A percentile compares a stretch with the other conserved stretches of the same genome.
phyloP scores from a whole-genome alignment of 1,284 basidiomycete genomes.

The Fistulinella cinereoalba region DNA sequence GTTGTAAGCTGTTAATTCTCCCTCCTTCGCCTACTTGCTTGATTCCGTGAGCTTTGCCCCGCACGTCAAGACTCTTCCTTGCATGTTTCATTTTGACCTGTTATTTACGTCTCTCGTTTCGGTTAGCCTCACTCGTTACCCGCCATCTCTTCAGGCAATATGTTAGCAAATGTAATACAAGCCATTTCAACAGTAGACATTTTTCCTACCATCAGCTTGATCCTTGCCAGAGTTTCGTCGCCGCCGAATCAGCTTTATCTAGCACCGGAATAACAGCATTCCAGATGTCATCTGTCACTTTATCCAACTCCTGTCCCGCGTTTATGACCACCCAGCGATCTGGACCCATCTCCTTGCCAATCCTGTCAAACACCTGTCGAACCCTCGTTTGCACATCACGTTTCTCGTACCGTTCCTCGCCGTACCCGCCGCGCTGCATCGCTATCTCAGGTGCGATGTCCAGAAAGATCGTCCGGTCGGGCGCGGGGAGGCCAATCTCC shows the following conservation, averaged over 20 bases:
- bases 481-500: slow-evolving; percentile 83
- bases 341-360: slow-evolving; percentile 53
- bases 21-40: slow-evolving; percentile 11
- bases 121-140: slow-evolving; percentile 20
- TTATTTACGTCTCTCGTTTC: slow-evolving; percentile 14
- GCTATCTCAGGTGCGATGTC: slow-evolving; percentile 77
- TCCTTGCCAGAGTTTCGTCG: slow-evolving; percentile 45
- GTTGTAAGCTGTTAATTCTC: slow-evolving; percentile 13
- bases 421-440: slow-evolving; percentile 79
- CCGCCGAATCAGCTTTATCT: slow-evolving; percentile 35
- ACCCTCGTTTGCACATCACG: slow-evolving; percentile 74
- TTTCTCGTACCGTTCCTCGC: slow-evolving; percentile 86
- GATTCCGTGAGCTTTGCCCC: slow-evolving; percentile 5
- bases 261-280: slow-evolving; percentile 43
- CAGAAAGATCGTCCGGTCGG: slow-evolving; percentile 88
- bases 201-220: neutral
- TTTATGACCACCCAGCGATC: slow-evolving; percentile 65
- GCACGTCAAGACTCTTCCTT: slow-evolving; percentile 9
- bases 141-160: slow-evolving; percentile 18
- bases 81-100: slow-evolving; percentile 5
- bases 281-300: slow-evolving; percentile 62
- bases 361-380: slow-evolving; percentile 58
- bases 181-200: slow-evolving; percentile 7
- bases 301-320: slow-evolving; percentile 56
- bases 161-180: slow-evolving; percentile 29